phyloP scores from a whole-genome alignment of 768 basidiomycete species.

The Boletus fagicola region DNA sequence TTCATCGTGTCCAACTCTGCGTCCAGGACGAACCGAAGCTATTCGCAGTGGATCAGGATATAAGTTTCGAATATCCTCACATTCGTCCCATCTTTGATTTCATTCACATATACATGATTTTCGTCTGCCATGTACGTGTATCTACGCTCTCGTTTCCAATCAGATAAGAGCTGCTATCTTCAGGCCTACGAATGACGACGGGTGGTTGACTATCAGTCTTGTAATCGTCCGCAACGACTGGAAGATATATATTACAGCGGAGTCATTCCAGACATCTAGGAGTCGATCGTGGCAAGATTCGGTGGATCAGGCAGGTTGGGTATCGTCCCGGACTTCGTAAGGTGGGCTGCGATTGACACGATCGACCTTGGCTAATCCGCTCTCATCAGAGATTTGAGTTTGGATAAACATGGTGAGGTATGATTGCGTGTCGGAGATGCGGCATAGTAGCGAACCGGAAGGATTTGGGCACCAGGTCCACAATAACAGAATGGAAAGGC shows the following conservation, averaged over 20 bases:
- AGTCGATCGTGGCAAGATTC: background rate
- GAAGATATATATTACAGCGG: no score
- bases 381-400: background rate
- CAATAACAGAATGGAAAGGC: no score
- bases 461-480: background rate
- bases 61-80: background rate
- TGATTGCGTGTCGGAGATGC: no score
- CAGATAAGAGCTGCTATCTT: background rate
- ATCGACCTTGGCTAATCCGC: background rate
- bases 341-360: background rate
- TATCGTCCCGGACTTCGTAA: background rate
- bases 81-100: background rate
- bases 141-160: background rate
- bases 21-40: conserved; percentile 9
- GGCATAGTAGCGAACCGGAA: background rate
- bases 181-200: no score
- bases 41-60: conserved; percentile 4
- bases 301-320: background rate
- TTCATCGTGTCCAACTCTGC: conserved; percentile 15
- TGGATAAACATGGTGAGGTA: background rate
- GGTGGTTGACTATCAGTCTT: no score
- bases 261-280: no score
- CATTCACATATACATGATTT: background rate
- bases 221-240: no score
- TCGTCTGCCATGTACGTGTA: background rate